A percentile compares a stretch with the other conserved stretches of the same genome.
Evolutionary conservation across 2,329 filamentous ascomycete genomes (phyloP).

Genomic region (Raffaelea arxii): DNA sequence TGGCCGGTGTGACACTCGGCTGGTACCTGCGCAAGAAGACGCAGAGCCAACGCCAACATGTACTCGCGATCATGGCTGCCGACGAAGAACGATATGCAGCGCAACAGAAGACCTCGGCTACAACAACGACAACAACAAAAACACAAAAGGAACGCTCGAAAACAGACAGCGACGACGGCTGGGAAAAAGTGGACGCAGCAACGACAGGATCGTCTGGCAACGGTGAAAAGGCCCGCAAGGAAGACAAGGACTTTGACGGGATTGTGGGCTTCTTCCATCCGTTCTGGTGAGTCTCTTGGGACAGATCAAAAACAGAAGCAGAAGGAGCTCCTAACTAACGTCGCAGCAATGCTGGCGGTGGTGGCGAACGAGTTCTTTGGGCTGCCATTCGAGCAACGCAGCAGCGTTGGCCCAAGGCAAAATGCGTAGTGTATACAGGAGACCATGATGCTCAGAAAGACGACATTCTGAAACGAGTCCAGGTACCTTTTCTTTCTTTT

Average conservation of each 20-base stretch:
- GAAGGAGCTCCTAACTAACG: slow-evolving; percentile 6
- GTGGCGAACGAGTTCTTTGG: slow-evolving; percentile 93
- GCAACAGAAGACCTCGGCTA: slow-evolving; percentile 21
- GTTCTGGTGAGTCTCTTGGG: slow-evolving; percentile 63
- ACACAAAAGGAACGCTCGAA: slow-evolving; percentile 10
- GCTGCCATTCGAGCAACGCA: slow-evolving; percentile 89
- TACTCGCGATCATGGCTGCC: slow-evolving; percentile 41
- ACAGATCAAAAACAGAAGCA: neutral
- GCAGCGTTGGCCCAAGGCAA: slow-evolving; percentile 74
- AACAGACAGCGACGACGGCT: slow-evolving; percentile 56
- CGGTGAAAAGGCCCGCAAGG: slow-evolving; percentile 34
- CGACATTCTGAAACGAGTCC: slow-evolving; percentile 66
- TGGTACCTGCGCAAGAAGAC: slow-evolving; percentile 55
- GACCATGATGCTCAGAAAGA: slow-evolving; percentile 82
- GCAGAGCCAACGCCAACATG: slow-evolving; percentile 47
- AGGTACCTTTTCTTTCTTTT: slow-evolving; percentile 35
- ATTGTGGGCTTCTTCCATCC: slow-evolving; percentile 96
- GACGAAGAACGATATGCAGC: slow-evolving; percentile 31
- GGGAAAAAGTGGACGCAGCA: slow-evolving; percentile 57
- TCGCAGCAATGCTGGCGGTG: slow-evolving; percentile 81
- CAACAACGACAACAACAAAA: slow-evolving; percentile 17
- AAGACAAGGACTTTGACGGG: slow-evolving; percentile 64
- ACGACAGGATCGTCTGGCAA: slow-evolving; percentile 24
- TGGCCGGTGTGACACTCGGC: slow-evolving; percentile 38
- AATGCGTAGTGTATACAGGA: slow-evolving; percentile 90